Evolutionary conservation across 2,329 filamentous ascomycete species (phyloP), one percentile per base, ranked within the genome.

Genomic region (Magnaporthiopsis rhizophila): DNA sequence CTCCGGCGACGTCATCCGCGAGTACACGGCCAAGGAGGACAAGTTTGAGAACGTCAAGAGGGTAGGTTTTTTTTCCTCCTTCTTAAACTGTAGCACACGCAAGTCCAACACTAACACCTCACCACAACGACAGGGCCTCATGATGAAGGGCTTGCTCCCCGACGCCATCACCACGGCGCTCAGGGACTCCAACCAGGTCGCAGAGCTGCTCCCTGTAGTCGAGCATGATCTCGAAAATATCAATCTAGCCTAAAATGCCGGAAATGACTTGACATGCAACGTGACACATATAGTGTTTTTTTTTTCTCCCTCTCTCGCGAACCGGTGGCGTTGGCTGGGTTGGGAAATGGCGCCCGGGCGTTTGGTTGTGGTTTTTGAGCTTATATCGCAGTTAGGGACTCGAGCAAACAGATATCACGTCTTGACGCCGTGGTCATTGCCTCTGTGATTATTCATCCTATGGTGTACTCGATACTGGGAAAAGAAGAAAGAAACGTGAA

Each of bases 11-110:
- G 89, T 98, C 36, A 88, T 96, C 36, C 82, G 94, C 67, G 94
- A 99, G 77, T 97, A 97, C 72, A 91, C 91, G 26, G 88, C 89
- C n/a, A 89, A 90, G 73, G 94, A 99, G 79, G 89, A 89, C 62
- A 83, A 79, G 63, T 97, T 96, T 74, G 88, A 89, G 34, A 86
- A 86, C 45, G 86, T 97, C 13, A 89, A 89, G 74, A 81, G 83
- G 80, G 89, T 90, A 75, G 72, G 84, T 77, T 62, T 61, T 21
- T 59, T 57, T 21, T 36, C 7, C 9, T 36, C 11, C 7, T 36
- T 8, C 5, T 30, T 34, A 6, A 50, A 24, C 30, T 28, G 11
- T 15, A 24, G 13, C 26, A 3, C 26, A 53, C 11, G 18, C 21
- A 24, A 57, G 38, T 30, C 28, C 5, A 30, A 30, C 5, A 30